phyloP scores from a whole-genome alignment of 805 yeast genomes.

The Kluyveromyces starmeri region DNA sequence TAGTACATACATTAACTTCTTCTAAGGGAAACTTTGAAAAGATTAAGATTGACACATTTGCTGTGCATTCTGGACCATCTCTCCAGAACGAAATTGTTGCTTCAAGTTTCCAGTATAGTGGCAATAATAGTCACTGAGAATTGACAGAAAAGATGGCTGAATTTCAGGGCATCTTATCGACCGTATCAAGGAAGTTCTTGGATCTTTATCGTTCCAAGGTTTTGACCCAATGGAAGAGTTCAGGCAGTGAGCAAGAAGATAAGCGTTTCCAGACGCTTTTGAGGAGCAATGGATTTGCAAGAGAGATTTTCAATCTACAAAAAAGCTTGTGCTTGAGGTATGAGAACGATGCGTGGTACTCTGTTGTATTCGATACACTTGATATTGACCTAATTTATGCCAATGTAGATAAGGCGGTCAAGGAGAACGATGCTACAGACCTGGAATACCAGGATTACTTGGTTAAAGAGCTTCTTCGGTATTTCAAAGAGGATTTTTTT shows the following conservation, averaged over 20 bases:
- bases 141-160: constrained; percentile 1
- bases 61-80: no score
- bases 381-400: constrained; percentile 50
- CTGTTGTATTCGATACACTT: constrained; percentile 51
- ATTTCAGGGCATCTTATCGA: neutral
- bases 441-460: constrained; percentile 44
- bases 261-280: constrained; percentile 15
- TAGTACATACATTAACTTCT: no score
- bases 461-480: constrained; percentile 47
- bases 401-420: constrained; percentile 47
- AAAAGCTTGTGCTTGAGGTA: constrained; percentile 28
- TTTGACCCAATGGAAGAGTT: neutral
- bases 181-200: neutral
- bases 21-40: no score
- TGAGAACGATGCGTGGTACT: constrained; percentile 38
- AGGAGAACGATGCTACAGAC: constrained; percentile 21
- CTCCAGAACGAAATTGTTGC: no score
- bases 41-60: no score
- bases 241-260: neutral
- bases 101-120: no score
- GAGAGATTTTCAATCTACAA: constrained; percentile 16
- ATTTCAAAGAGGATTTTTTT: constrained; percentile 77
- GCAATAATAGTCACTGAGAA: neutral
- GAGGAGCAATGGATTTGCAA: constrained; percentile 17
- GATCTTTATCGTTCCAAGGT: neutral